Evolutionary conservation across 768 basidiomycete species (phyloP).

Genomic region (Glaciozyma martinii): DNA sequence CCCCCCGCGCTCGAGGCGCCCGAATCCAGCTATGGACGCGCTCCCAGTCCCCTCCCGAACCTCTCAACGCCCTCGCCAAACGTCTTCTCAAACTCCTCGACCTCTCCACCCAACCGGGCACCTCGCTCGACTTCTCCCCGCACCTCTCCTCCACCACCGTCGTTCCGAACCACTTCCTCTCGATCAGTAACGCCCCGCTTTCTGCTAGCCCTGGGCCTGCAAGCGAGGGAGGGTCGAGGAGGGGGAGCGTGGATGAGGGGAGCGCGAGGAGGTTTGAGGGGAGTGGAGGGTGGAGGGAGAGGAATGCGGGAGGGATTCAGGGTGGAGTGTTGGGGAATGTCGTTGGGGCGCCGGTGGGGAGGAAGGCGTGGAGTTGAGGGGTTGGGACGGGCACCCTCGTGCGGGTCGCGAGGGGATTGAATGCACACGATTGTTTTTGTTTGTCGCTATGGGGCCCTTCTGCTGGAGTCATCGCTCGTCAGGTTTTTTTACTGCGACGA

Average conservation of each 20-base stretch:
- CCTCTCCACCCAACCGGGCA: neutral
- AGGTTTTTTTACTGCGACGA: too few relatives aligned
- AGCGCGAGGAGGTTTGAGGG: neutral
- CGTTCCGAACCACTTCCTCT: neutral
- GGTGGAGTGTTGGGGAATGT: neutral
- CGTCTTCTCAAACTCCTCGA: neutral
- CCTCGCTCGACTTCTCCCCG: neutral
- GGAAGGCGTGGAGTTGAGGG: too few relatives aligned
- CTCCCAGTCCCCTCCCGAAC: too few relatives aligned
- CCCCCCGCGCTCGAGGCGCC: neutral
- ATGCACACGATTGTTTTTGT: too few relatives aligned
- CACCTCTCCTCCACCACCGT: neutral
- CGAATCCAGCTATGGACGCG: slow-evolving; percentile 4
- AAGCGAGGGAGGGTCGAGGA: neutral
- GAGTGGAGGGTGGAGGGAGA: neutral
- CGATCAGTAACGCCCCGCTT: neutral
- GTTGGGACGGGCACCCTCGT: too few relatives aligned
- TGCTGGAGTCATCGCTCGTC: too few relatives aligned
- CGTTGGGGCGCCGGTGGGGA: neutral
- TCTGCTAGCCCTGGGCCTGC: neutral
- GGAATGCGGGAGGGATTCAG: neutral
- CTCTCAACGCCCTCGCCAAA: neutral
- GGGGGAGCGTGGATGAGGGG: neutral
- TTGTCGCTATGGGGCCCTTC: too few relatives aligned
- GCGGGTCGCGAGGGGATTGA: too few relatives aligned